Evolutionary conservation across 768 basidiomycete species (phyloP), one percentile per base, ranked within the genome.

Genomic region (Leccinum obscurum): DNA sequence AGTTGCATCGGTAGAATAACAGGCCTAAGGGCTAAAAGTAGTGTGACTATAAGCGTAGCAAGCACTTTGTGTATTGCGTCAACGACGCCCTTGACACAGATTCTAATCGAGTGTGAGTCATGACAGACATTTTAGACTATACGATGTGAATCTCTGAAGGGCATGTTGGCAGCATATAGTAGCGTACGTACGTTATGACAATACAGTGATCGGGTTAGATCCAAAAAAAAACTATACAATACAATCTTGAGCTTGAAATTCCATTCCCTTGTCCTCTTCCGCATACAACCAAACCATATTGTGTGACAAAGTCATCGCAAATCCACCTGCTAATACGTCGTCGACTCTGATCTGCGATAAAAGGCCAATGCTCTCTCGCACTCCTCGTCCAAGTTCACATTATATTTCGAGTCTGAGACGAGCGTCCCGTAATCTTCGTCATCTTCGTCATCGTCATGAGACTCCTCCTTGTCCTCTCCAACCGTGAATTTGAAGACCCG

Each of bases 371-470:
- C 70, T 22, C 72, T 62, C 35, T 64, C 55, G 41, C 67, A 75
- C 30, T 68, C 72, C 10, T 68, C 61, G 46, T 74, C 63, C 15
- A 72, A 65, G 34, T 64, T 58, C 26, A 46, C 35, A n/a, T 10
- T 59, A 52, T 67, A 72, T 3, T 48, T 59, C 1, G 70, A 54
- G 39, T 69, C 50, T 5, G 60, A 9, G 26, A 72, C 17, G 10
- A 62, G 28, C 3, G 52, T 66, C 14, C 72, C 72, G 9, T 75
- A 74, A 46, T 75, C 70, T 2, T 74, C 69, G 13, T 68, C 68
- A 3, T 74, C 72, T 0, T 64, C 59, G 3, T 49, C 68, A 6
- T 67, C 60, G 2, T 70, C 59, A 6, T 66, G 11, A 11, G 13
- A 2, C 24, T 26, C 7, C 15, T 15, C 62, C 7, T 69, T 60